phyloP scores from a whole-genome alignment of 345 rosid species.

The Eutrema yunnanense region DNA sequence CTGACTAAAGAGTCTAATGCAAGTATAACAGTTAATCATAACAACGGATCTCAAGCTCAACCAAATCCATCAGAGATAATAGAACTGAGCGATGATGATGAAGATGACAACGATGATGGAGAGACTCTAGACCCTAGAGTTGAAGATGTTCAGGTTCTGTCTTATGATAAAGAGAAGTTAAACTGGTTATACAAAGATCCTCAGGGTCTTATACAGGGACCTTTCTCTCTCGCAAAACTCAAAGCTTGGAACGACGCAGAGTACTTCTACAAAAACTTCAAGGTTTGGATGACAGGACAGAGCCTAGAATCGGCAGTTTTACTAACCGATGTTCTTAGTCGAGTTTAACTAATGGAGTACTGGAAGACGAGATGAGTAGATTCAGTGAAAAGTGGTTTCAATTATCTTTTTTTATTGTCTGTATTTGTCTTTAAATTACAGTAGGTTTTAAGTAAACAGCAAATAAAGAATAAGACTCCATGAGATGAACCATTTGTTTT shows the following conservation, averaged over 20 bases:
- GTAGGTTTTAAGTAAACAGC: constrained; percentile 12
- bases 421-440: background rate
- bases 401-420: background rate
- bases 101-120: constrained; percentile 16
- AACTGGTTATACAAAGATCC: constrained; percentile 73
- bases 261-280: constrained; percentile 51
- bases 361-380: background rate
- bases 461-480: background rate
- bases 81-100: constrained; percentile 51
- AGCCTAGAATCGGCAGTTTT: constrained; percentile 37
- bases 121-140: constrained; percentile 28
- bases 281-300: constrained; percentile 63
- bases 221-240: constrained; percentile 51
- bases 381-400: background rate
- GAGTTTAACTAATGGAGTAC: background rate
- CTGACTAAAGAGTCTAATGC: background rate
- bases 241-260: constrained; percentile 51
- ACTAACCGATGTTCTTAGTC: constrained; percentile 35
- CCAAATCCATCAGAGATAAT: constrained; percentile 35
- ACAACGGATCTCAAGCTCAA: constrained; percentile 12
- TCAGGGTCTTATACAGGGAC: constrained; percentile 51
- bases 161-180: constrained; percentile 19
- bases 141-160: background rate
- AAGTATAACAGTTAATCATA: background rate
- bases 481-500: constrained; percentile 1